Evolutionary conservation across 805 yeast species (phyloP).

Genomic region (Tetrapisispora nanseiensis): DNA sequence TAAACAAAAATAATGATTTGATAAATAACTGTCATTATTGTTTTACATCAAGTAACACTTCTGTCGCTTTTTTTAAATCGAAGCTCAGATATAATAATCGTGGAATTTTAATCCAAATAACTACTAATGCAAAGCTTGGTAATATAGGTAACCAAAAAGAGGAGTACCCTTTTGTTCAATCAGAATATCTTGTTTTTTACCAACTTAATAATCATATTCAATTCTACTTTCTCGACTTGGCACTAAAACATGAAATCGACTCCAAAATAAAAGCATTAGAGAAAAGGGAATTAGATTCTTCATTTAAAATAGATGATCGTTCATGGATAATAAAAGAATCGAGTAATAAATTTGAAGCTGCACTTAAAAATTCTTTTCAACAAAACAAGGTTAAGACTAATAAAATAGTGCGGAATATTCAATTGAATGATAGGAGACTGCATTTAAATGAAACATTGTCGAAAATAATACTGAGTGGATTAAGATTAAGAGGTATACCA

Average conservation of each 20-base stretch:
- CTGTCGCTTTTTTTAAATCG: constrained; percentile 20
- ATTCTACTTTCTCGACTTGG: constrained; percentile 3
- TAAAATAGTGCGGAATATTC: constrained; percentile 13
- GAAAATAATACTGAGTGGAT: constrained; percentile 29
- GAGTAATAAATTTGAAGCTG: constrained; percentile 7
- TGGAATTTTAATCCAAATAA: constrained; percentile 16
- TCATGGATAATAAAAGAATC: constrained; percentile 3
- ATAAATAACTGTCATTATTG: constrained; percentile 6
- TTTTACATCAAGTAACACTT: constrained; percentile 20
- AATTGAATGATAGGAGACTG: constrained; percentile 17
- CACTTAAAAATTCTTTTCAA: constrained; percentile 15
- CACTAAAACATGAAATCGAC: constrained; percentile 7
- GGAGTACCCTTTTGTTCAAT: background rate
- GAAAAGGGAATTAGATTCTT: background rate
- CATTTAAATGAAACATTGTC: constrained; percentile 28
- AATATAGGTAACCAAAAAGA: background rate
- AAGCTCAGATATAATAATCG: constrained; percentile 17
- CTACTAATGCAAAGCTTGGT: constrained; percentile 4
- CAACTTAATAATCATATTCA: constrained; percentile 2
- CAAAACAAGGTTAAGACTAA: constrained; percentile 9
- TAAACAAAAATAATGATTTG: background rate
- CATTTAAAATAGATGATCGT: background rate
- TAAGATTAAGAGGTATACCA: constrained; percentile 29
- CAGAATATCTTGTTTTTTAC: constrained; percentile 1
- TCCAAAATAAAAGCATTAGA: constrained; percentile 1